A percentile compares a stretch with the other conserved stretches of the same genome.
Conservation (phyloP, 345 rosid species). For the Sonneratia alba region DNA sequence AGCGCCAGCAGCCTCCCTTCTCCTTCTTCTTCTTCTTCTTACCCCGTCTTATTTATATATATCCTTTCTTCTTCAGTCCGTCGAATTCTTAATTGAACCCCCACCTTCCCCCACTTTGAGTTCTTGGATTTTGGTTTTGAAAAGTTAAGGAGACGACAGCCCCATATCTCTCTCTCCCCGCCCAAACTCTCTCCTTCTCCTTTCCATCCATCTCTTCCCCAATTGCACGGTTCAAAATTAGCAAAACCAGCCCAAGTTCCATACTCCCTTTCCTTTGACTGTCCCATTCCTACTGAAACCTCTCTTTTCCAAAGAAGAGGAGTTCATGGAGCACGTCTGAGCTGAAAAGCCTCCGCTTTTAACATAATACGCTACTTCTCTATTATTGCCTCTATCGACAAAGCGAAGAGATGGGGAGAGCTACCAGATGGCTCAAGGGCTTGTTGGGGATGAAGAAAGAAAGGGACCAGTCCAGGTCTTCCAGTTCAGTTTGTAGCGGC, state of each 20-base stretch:
- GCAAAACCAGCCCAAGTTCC: not conserved
- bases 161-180: not conserved
- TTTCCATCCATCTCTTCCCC: not conserved
- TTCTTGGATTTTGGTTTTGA: constrained; percentile 5
- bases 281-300: not conserved
- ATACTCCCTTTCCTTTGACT: not conserved
- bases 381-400: not conserved
- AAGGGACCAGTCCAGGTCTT: constrained; percentile 13
- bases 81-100: not conserved
- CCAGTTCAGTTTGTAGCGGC: constrained; percentile 23
- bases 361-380: not conserved
- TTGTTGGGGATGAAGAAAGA: constrained; percentile 53
- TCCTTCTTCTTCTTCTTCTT: not conserved
- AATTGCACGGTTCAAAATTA: constrained; percentile 2
- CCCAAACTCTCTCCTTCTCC: not conserved
- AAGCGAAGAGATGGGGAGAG: constrained; percentile 52
- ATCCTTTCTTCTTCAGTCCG: not conserved
- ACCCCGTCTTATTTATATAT: not conserved
- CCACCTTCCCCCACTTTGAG: constrained; percentile 2
- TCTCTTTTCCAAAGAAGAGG: not conserved
- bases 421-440: constrained; percentile 63
- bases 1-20: not conserved
- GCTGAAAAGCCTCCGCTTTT: not conserved
- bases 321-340: not conserved
- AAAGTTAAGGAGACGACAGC: not conserved